Percentiles rank a stretch among this genome's conserved stretches.
These are phyloP conservation scores for Pouteria campechiana DNA, from an alignment of 179 eudicot species.

Conservation along the genomic window DNA sequence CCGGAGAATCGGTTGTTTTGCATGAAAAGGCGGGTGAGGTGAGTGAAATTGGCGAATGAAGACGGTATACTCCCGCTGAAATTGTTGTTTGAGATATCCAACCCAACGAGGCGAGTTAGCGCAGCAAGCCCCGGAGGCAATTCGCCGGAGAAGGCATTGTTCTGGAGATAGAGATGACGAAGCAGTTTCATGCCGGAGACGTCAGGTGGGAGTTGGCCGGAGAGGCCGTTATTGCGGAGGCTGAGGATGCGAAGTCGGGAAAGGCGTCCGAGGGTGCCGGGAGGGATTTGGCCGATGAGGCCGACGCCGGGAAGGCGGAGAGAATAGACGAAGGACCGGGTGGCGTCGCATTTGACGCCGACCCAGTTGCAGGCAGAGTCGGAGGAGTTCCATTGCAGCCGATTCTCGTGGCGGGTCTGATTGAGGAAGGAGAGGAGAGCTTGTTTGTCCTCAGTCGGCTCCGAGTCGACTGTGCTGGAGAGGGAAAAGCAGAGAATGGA, in stretches of 20 bases:
- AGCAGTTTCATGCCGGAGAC: constrained; percentile 7
- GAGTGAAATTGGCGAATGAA: background rate
- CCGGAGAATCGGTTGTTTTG: constrained; percentile 8
- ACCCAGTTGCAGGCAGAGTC: constrained; percentile 4
- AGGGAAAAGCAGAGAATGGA: background rate
- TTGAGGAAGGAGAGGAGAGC: no score
- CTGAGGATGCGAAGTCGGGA: constrained; percentile 9
- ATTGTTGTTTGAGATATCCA: constrained; percentile 7
- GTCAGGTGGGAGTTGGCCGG: constrained; percentile 10
- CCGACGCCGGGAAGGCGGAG: constrained; percentile 15
- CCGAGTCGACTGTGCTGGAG: no score
- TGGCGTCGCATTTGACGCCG: constrained; percentile 14
- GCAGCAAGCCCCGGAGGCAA: background rate
- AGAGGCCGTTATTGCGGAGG: constrained; percentile 10
- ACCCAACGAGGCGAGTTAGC: constrained; percentile 2
- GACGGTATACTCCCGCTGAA: constrained; percentile 7
- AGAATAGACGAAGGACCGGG: constrained; percentile 4
- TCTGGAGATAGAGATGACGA: constrained; percentile 14
- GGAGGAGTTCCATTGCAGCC: constrained; percentile 5
- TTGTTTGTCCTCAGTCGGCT: no score
- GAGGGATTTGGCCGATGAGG: constrained; percentile 8
- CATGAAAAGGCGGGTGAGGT: constrained; percentile 5
- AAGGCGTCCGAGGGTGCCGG: constrained; percentile 8
- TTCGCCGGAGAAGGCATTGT: constrained; percentile 10
- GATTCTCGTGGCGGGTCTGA: no score